Evolutionary conservation across 2,329 filamentous ascomycete species (phyloP), one percentile per base, ranked within the genome.

Genomic region (Annulohypoxylon truncatum): DNA sequence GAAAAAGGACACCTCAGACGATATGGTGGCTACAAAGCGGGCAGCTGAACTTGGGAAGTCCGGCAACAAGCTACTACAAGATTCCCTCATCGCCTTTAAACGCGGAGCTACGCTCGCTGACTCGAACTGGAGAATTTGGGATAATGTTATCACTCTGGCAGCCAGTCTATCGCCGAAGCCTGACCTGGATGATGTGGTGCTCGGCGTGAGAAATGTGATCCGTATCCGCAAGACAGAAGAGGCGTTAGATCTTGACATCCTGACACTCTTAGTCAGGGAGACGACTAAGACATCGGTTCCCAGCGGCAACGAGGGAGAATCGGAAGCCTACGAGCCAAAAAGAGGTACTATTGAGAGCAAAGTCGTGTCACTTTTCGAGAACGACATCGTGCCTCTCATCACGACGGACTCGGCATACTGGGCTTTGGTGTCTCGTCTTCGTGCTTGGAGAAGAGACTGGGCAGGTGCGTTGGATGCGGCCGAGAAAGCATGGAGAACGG

Each of bases 71-170:
- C 83, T 92, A 56, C 85, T 94, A 1, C 82, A 85, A 0, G 93
- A 97, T 75, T 90, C 96, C 0, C 86, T 99, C 0, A 83, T 87
- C 4, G 95, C 96, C 0, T 93, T 97, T 79, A 96, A 97, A 76
- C 91, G 92, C 68, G 96, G 94, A 8, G 93, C 94, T 0, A 86
- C 87, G 3, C 87, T 97, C 22, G 93, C 96, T 53, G 87, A 93
- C 78, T 90, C 94, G 72, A 95, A 95, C 80, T 92, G 91, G 86
- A 90, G 93, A 72, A 97, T 99, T 77, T 98, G 95, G 95, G 93
- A 97, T 76, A 99, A 99, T 74, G 91, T 98, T 13, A 87, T 99
- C 61, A 96, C 94, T 0, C 90, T 98, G 20, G 91, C 92, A 0
- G 88, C 92, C 0, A 92, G 93, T 1, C 86, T 96, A 26, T 85